Evolutionary conservation across 2,329 filamentous ascomycete species (phyloP), one percentile per base, ranked within the genome.

Genomic region (Septoria linicola): DNA sequence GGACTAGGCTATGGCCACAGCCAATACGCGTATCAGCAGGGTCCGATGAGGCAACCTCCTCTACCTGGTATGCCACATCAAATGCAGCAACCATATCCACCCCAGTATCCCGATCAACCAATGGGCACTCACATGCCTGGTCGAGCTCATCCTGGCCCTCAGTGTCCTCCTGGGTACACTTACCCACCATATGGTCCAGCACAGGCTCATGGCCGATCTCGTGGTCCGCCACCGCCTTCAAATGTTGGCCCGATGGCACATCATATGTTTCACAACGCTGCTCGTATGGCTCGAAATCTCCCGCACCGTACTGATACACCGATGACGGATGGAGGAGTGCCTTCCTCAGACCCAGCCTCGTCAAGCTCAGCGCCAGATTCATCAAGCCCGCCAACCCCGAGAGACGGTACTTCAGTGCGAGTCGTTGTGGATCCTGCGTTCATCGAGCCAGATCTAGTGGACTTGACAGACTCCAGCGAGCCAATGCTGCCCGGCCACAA

Each of bases 291-390:
- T 31, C 59, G 65, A 11, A 53, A 62, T 13, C 39, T 65, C 13
- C 67, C 65, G 23, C 62, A 61, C 16, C 66, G 67, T 23, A 64
- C 61, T 19, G 65, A 65, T 42, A 69, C 65, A 1, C 68, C 69
- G 5, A 60, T 70, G 47, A 69, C 68, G 4, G 70, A 73, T 36
- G 65, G 66, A 1, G 69, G 72, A 11, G 63, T 67, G 4, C 70
- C 71, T 11, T 75, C 73, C 1, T 76, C 73, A 1, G 73, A 75
- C 51, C 66, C 70, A 36, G 66, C 70, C 30, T 72, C 69, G 1
- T 68, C 70, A n/a, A 61, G 63, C 39, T 67, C 65, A n/a, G 64
- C 63, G 5, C 73, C 73, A 14, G 68, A 61, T 3, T 66, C 66
- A 2, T 67, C 66, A 14, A 66, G 60, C 42, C 68, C 67, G n/a